Evolutionary conservation across 495 filamentous ascomycete genomes (phyloP).

Genomic region (Aspergillus biplanus): DNA sequence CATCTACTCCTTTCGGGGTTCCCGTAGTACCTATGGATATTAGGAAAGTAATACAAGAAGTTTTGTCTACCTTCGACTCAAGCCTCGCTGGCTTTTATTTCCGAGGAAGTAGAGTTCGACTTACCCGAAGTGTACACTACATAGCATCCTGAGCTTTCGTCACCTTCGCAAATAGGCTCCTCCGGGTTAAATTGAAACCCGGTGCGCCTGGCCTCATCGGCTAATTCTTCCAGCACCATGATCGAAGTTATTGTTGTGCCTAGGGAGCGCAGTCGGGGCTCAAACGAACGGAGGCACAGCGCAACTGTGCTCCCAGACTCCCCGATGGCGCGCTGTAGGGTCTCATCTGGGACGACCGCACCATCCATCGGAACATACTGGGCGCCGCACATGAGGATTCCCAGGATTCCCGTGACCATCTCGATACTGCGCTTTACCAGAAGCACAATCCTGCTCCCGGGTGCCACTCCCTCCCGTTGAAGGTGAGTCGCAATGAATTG

Average conservation of each 20-base stretch:
- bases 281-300: conserved; percentile 6
- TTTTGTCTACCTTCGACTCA: no score
- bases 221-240: conserved; percentile 11
- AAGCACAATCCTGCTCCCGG: conserved; percentile 4
- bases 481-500: conserved; percentile 11
- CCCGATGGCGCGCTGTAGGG: conserved; percentile 6
- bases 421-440: conserved; percentile 11
- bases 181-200: not conserved
- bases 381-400: conserved; percentile 13
- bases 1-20: conserved; percentile 16
- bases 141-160: conserved; percentile 13
- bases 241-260: not conserved
- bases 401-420: conserved; percentile 16
- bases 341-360: conserved; percentile 12
- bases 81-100: no score
- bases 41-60: not conserved
- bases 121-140: conserved; percentile 17
- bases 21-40: conserved; percentile 13
- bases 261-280: not conserved
- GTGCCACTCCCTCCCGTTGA: conserved; percentile 4
- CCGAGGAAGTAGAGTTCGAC: not conserved
- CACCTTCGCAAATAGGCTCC: conserved; percentile 6
- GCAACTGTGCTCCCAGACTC: conserved; percentile 9
- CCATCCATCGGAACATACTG: conserved; percentile 19
- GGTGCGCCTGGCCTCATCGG: not conserved